These are phyloP conservation scores for Ascochyta rabiei DNA, from an alignment of 2,329 filamentous ascomycete species.

Conservation along the genomic window DNA sequence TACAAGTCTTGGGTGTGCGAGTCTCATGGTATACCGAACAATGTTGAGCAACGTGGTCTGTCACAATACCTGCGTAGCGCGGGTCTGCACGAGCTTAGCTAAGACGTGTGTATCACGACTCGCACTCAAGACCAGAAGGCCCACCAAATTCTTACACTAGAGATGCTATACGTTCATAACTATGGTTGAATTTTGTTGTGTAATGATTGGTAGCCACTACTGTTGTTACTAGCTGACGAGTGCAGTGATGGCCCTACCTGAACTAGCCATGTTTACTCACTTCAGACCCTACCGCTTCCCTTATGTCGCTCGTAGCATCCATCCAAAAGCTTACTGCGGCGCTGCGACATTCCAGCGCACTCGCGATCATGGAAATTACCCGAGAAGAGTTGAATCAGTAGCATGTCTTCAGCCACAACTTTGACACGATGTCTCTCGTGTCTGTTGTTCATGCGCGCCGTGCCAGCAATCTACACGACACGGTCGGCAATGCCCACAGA, in stretches of 20 bases:
- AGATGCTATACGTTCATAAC: no score
- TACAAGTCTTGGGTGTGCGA: constrained; percentile 23
- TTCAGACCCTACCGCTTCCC: no score
- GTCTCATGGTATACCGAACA: constrained; percentile 31
- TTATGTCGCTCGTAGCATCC: no score
- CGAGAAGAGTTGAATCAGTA: not conserved
- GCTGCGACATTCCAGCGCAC: no score
- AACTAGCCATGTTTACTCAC: no score
- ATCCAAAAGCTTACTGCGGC: no score
- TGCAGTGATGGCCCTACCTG: no score
- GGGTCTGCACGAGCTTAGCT: not conserved
- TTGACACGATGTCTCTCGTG: not conserved
- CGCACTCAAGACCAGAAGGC: no score
- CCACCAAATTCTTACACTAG: no score
- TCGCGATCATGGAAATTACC: not conserved
- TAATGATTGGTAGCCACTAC: no score
- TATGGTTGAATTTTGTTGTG: no score
- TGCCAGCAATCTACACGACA: not conserved
- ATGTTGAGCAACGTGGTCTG: not conserved
- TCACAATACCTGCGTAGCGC: not conserved
- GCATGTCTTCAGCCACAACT: not conserved
- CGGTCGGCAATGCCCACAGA: not conserved
- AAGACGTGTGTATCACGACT: not conserved
- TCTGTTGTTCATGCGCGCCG: not conserved
- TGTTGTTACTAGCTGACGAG: no score